Evolutionary conservation across 495 filamentous ascomycete genomes (phyloP), one percentile per base, ranked within the genome.

Genomic region (Xylaria curta): DNA sequence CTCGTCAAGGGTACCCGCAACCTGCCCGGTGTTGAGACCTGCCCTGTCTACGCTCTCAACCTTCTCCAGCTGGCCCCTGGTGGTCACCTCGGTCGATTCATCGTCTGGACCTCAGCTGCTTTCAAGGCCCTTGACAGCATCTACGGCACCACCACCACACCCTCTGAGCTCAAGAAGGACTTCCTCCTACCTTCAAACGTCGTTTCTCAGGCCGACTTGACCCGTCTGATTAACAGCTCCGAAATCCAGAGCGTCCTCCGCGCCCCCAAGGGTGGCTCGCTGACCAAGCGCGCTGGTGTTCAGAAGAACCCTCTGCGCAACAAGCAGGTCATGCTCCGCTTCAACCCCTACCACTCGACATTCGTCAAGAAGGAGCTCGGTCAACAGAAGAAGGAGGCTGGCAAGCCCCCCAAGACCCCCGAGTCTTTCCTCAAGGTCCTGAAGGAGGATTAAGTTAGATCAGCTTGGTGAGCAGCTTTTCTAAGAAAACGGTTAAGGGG

Each of bases 221-320:
- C 89, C 86, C 95, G 95, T 83, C 89, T 99, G 75, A 99, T 99
- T 90, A 99, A 99, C 92, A 95, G 91, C 78, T 94, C 93, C 77
- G 96, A 99, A 89, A 92, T 98, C 82, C 96, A 99, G 90, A 91
- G 89, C 82, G 94, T 98, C 64, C 89, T 98, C 73, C 89, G 91
- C 66, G 92, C 91, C 49, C 93, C 94, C 78, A 94, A 93, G 88
- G 97, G 97, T 75, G 91, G 92, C 76, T 87, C 94, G 78, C 86
- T 89, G 78, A 96, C 94, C 84, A 98, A 98, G 94, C 93, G 96
- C 77, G 85, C 86, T 76, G 82, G 87, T 78, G 93, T 97, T 70
- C 94, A 97, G 89, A 99, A 99, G 94, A 98, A 99, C 89, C 97
- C 96, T 81, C 92, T 99, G 72, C 88, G 87, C 86, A 99, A 99